These are phyloP conservation scores for Puccinia novopanici DNA, from an alignment of 1,284 basidiomycete genomes.

Conservation along the genomic window DNA sequence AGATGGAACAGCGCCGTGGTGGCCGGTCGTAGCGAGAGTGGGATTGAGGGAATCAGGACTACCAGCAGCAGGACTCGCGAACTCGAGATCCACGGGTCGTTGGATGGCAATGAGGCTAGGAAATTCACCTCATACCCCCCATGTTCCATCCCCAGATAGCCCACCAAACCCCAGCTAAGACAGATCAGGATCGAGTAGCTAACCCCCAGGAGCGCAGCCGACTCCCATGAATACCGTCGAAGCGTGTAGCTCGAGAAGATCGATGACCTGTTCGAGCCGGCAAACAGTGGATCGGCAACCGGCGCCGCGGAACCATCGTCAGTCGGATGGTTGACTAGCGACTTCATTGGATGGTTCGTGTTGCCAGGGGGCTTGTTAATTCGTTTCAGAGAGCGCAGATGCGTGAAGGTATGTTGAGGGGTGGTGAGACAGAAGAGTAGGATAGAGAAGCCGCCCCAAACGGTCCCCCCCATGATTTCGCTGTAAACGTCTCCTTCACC, in stretches of 20 bases:
- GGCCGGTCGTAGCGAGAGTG: constrained; percentile 45
- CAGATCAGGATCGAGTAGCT: constrained; percentile 52
- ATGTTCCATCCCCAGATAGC: constrained; percentile 54
- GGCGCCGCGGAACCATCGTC: not conserved
- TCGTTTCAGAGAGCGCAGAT: constrained; percentile 51
- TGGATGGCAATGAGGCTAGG: constrained; percentile 54
- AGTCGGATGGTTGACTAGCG: constrained; percentile 13
- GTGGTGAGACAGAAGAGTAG: constrained; percentile 52
- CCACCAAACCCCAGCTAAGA: constrained; percentile 56
- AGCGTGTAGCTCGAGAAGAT: constrained; percentile 52
- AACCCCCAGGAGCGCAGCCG: constrained; percentile 54
- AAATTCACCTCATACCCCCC: constrained; percentile 53
- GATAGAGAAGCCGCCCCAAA: constrained; percentile 51
- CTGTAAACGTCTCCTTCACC: constrained; percentile 52
- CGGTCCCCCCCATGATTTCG: constrained; percentile 49
- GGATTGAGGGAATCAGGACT: constrained; percentile 52
- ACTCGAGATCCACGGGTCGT: constrained; percentile 54
- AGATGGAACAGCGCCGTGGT: constrained; percentile 51
- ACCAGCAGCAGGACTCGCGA: constrained; percentile 54
- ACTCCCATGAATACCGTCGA: constrained; percentile 55
- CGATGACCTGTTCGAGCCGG: constrained; percentile 12
- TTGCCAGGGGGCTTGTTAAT: constrained; percentile 35
- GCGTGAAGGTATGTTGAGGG: constrained; percentile 53
- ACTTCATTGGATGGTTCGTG: constrained; percentile 33
- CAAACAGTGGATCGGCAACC: constrained; percentile 11